phyloP scores from a whole-genome alignment of 352 stramenopile species.

The Stramenopiles sp. region DNA sequence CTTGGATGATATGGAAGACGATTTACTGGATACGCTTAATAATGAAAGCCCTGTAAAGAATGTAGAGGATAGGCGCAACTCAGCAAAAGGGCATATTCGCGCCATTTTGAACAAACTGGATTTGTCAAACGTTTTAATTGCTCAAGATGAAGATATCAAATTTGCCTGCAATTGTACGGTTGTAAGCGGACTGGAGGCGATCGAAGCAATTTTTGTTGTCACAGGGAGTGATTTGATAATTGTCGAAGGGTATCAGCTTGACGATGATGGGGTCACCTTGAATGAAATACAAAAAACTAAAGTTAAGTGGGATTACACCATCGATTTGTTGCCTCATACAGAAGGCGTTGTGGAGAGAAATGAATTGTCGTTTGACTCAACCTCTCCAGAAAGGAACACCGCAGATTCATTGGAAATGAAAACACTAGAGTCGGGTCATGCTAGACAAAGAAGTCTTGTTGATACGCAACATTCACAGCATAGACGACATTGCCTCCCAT shows the following conservation, averaged over 20 bases:
- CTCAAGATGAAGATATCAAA: not conserved
- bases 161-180: not conserved
- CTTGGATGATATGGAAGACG: not conserved
- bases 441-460: not conserved
- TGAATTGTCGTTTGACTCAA: too few relatives aligned
- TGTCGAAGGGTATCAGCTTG: not conserved
- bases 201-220: not conserved
- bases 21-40: not conserved
- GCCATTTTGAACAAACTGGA: not conserved
- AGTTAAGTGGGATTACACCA: not conserved
- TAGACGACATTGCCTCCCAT: not conserved
- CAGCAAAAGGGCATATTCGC: not conserved
- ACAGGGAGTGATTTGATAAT: not conserved
- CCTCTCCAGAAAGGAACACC: not conserved
- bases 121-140: not conserved
- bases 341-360: too few relatives aligned
- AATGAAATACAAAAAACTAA: not conserved
- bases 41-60: not conserved
- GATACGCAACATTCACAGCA: not conserved
- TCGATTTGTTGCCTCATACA: not conserved
- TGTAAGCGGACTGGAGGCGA: not conserved
- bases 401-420: not conserved
- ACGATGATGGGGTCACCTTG: not conserved
- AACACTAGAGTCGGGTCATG: not conserved
- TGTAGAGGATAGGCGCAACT: not conserved